These are phyloP conservation scores for Vanderwaltozyma tropicalis DNA, from an alignment of 805 yeast genomes.

Conservation along the genomic window DNA sequence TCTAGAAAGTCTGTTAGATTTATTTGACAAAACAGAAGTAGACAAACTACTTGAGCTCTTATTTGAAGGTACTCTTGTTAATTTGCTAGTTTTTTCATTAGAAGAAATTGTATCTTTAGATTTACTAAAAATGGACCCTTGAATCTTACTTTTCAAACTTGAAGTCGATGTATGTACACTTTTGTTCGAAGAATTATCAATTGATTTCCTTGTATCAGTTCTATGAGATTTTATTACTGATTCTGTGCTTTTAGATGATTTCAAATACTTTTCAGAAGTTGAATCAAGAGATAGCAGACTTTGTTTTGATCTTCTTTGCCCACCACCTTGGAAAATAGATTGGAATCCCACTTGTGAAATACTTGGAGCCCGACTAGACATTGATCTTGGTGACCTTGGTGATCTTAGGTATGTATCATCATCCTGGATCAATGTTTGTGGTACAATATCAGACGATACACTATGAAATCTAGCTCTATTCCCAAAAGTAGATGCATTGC, in stretches of 20 bases:
- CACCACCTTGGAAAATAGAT: conserved; percentile 18
- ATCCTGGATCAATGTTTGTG: conserved; percentile 20
- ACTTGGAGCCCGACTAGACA: conserved; percentile 9
- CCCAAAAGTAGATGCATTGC: not conserved
- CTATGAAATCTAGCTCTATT: conserved; percentile 14
- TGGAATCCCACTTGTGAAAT: conserved; percentile 24
- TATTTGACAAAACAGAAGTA: conserved; percentile 3
- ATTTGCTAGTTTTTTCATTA: not conserved
- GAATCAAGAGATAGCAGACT: conserved; percentile 6
- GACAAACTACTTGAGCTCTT: conserved; percentile 1
- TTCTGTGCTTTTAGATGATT: not conserved
- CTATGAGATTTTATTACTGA: not conserved
- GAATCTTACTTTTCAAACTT: conserved; percentile 3
- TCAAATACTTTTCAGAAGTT: not conserved
- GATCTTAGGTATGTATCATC: conserved; percentile 4
- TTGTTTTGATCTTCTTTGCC: conserved; percentile 14
- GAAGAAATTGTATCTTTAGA: not conserved
- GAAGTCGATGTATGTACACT: conserved; percentile 5
- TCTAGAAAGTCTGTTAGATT: conserved; percentile 10
- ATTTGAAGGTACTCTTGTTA: not conserved
- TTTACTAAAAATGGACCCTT: not conserved
- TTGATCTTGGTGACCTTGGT: conserved; percentile 6
- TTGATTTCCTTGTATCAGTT: not conserved
- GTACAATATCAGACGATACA: conserved; percentile 24
- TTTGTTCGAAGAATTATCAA: conserved; percentile 5